phyloP scores from a whole-genome alignment of 2,329 filamentous ascomycete genomes.

The Magnaporthales sp. region DNA sequence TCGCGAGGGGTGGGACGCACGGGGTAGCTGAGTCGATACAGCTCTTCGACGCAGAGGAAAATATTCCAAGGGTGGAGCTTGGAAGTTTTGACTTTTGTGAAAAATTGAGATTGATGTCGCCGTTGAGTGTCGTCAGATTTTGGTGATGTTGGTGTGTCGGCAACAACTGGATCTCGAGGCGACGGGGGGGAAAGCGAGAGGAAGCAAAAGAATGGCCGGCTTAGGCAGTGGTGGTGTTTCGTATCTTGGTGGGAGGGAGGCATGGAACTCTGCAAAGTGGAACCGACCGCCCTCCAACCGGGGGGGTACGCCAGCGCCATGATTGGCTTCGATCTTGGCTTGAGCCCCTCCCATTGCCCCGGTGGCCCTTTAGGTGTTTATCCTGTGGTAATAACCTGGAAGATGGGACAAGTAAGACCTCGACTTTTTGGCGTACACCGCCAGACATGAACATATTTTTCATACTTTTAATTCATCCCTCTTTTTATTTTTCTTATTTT shows the following conservation, averaged over 20 bases:
- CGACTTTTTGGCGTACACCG: background rate
- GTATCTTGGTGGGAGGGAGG: constrained; percentile 5
- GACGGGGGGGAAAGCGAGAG: constrained; percentile 1
- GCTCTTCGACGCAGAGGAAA: background rate
- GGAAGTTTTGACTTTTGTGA: background rate
- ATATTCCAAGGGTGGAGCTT: background rate
- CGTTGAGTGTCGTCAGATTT: background rate
- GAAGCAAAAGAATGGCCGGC: constrained; percentile 2
- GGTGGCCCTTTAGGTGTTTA: background rate
- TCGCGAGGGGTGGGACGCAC: background rate
- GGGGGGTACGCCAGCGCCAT: background rate
- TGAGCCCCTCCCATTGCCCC: background rate
- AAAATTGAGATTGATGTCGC: background rate
- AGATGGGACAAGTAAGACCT: background rate
- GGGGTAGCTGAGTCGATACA: background rate
- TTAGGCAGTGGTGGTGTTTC: constrained; percentile 3
- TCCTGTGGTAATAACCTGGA: background rate
- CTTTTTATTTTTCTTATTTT: too few relatives aligned
- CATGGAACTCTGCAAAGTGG: background rate
- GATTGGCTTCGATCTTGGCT: background rate
- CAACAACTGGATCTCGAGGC: background rate
- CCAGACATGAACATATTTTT: background rate
- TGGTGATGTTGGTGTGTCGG: constrained; percentile 4
- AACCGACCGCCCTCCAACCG: constrained; percentile 1
- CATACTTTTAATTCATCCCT: background rate